Base-by-base conservation (phyloP, 495 filamentous ascomycete genomes). In the Neurospora sp. region DNA sequence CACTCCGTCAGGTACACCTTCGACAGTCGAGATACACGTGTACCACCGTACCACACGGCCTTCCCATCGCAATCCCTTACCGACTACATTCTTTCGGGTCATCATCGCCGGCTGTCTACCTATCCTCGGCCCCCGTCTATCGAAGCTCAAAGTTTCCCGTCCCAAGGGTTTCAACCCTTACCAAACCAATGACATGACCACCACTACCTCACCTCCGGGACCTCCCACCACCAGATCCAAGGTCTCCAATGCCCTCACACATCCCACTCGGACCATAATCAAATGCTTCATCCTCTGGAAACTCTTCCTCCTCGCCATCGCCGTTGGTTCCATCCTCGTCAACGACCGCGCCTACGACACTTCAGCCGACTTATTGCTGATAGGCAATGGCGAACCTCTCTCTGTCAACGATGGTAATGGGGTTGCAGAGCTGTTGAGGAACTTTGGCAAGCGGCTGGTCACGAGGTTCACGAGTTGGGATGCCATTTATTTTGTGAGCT, bases 381-480 rank as follows among this genome's bases (percentile, higher is more conserved):
- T 61, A 16, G 53, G 53, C 5, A 7, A 18, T 18, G 27, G 18
- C 27, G 2, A 61, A 3, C 53, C 53, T 14, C 53, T 61, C 12
- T 61, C 53, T 27, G 22, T 61, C 5, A 3, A 3, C 12, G 12
- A 61, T 0, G 53, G 53, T 3, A 16, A 61, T 31, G 53, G 53
- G 12, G 22, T 31, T 27, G 22, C 22, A 0, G 53, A 61, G 22
- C 22, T 61, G 53, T 5, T 61, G 53, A 61, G 53, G 5, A 61
- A 61, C 53, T 61, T 61, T 61, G 53, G 53, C 22, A 61, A 61
- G 12, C 53, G 44, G 5, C 40, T 82, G 70, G 68, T 86, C 73
- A 74, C 82, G 72, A 90, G 89, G 70, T 85, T 97, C 46, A 89
- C 90, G 0, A 87, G 95, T 81, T 99, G 96, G 96, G 96, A 99